These are phyloP conservation scores for Starmerella lactis-condensi DNA, from an alignment of 805 yeast genomes.

Conservation along the genomic window DNA sequence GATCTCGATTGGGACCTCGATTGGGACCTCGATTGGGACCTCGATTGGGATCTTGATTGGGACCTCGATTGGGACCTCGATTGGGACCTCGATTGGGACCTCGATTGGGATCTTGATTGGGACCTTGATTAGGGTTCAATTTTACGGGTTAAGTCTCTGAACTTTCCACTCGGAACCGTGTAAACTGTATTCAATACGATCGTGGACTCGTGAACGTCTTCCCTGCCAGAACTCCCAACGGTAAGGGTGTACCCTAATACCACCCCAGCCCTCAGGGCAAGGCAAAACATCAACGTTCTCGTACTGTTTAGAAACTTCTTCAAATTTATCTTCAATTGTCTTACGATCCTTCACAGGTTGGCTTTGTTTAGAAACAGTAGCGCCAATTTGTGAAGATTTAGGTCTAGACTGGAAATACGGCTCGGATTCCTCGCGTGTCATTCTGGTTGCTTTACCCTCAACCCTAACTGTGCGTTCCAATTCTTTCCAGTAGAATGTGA, in stretches of 20 bases:
- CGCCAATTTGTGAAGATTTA: slow-evolving; percentile 82
- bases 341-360: slow-evolving; percentile 37
- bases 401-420: slow-evolving; percentile 77
- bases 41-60: too few relatives aligned
- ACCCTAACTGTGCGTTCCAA: slow-evolving; percentile 83
- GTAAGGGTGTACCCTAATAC: slow-evolving; percentile 67
- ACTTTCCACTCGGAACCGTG: too few relatives aligned
- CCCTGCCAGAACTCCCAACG: slow-evolving; percentile 98
- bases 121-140: too few relatives aligned
- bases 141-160: slow-evolving; percentile 49
- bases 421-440: slow-evolving; percentile 52
- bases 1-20: too few relatives aligned
- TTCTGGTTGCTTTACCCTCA: slow-evolving; percentile 66
- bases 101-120: too few relatives aligned
- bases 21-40: too few relatives aligned
- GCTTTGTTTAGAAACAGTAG: slow-evolving; percentile 91
- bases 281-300: slow-evolving; percentile 57
- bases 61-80: too few relatives aligned
- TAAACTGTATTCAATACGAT: slow-evolving; percentile 60
- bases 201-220: slow-evolving; percentile 73
- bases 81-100: too few relatives aligned
- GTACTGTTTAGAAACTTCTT: slow-evolving; percentile 33
- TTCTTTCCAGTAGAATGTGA: slow-evolving; percentile 83
- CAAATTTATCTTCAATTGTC: slow-evolving; percentile 39
- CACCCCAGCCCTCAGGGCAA: slow-evolving; percentile 94